Conservation (phyloP, 116 monocot species). For the Trichopus zeylanicus region DNA sequence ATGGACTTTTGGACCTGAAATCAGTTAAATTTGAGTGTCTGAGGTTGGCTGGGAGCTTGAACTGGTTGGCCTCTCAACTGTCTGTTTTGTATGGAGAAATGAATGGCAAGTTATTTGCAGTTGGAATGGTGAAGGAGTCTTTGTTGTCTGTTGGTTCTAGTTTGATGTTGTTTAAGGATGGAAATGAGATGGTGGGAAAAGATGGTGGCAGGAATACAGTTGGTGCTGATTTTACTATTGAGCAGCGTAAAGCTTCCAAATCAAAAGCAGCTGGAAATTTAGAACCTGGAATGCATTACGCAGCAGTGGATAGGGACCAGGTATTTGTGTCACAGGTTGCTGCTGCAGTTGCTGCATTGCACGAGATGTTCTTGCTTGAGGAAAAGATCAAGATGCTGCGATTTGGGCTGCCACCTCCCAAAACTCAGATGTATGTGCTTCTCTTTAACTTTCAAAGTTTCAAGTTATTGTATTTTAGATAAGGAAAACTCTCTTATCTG, state of each 20-base stretch:
- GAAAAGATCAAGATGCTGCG: slow-evolving; percentile 38
- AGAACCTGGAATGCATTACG: neutral
- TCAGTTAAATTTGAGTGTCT: slow-evolving; percentile 42
- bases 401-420: slow-evolving; percentile 27
- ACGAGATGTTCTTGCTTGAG: slow-evolving; percentile 65
- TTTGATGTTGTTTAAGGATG: slow-evolving; percentile 27
- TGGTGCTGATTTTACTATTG: neutral
- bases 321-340: slow-evolving; percentile 80
- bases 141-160: slow-evolving; percentile 35
- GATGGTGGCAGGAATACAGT: neutral
- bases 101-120: slow-evolving; percentile 40
- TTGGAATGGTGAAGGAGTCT: slow-evolving; percentile 62
- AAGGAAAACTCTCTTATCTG: no score
- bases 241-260: neutral
- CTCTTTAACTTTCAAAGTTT: no score
- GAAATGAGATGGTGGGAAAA: neutral
- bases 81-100: slow-evolving; percentile 70
- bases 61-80: slow-evolving; percentile 64
- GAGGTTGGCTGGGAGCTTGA: slow-evolving; percentile 30
- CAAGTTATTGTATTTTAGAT: no score
- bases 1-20: slow-evolving; percentile 24
- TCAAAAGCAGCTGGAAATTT: slow-evolving; percentile 9
- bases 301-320: slow-evolving; percentile 6
- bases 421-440: slow-evolving; percentile 42
- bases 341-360: slow-evolving; percentile 70